Conservation (phyloP, 2,329 filamentous ascomycete genomes). For the Aspergillus aculeatinus region DNA sequence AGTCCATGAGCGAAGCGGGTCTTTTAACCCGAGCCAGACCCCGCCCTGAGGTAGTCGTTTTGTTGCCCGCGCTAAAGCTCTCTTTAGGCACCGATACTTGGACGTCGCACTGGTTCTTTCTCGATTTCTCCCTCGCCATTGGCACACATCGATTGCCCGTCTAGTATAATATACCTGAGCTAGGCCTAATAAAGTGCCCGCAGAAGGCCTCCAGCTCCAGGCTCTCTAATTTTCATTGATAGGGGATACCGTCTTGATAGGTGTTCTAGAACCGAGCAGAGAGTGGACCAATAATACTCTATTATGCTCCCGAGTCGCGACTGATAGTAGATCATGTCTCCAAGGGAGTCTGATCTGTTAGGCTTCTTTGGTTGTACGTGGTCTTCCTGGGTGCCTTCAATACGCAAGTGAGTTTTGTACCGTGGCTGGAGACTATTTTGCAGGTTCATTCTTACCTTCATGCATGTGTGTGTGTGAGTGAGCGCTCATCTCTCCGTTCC, state of each 20-base stretch:
- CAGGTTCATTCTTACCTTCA: background rate
- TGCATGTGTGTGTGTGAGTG: background rate
- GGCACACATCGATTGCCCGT: background rate
- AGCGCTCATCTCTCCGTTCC: no score
- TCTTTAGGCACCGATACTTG: background rate
- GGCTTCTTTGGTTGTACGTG: no score
- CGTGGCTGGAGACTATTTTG: background rate
- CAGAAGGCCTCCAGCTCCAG: background rate
- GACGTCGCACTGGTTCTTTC: background rate
- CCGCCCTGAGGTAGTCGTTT: background rate
- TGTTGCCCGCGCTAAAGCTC: background rate
- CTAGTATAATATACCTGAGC: background rate
- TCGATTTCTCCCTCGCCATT: background rate
- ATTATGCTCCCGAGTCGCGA: no score
- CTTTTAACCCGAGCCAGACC: background rate
- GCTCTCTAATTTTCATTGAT: no score
- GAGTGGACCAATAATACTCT: no score
- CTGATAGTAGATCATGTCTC: no score
- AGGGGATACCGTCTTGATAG: no score
- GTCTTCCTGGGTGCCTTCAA: background rate
- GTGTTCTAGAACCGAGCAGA: no score
- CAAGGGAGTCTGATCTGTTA: no score
- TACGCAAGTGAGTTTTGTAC: background rate
- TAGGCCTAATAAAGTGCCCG: background rate
- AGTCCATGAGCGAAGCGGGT: background rate